Evolutionary conservation across 768 basidiomycete species (phyloP).

Genomic region (Paxillus involutus): DNA sequence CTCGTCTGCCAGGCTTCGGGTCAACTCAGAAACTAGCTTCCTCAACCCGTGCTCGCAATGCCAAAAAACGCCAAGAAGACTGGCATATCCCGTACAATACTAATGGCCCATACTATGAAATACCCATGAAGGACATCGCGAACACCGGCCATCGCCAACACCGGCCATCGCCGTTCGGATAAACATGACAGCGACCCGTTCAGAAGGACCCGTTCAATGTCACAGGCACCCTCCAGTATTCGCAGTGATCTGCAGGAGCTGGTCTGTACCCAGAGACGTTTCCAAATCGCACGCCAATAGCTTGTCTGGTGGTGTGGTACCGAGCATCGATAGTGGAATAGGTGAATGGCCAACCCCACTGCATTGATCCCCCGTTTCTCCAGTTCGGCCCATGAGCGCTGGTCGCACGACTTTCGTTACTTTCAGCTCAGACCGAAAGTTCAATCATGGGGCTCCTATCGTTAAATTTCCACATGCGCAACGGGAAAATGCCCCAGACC

Average conservation of each 20-base stretch:
- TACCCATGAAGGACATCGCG: too few species aligned
- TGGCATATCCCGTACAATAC: conserved; percentile 70
- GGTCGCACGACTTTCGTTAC: too few species aligned
- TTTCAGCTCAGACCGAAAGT: conserved; percentile 20
- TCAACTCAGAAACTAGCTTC: conserved; percentile 15
- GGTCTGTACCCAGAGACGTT: background rate
- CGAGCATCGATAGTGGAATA: conserved; percentile 55
- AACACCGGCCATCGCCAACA: conserved; percentile 30
- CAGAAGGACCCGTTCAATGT: conserved; percentile 30
- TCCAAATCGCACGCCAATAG: conserved; percentile 34
- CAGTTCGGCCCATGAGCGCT: too few species aligned
- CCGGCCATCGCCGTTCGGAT: too few species aligned
- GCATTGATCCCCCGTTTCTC: too few species aligned
- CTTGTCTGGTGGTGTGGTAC: conserved; percentile 28
- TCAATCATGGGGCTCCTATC: conserved; percentile 19
- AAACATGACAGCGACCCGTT: too few species aligned
- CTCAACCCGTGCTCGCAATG: conserved; percentile 12
- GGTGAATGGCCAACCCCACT: conserved; percentile 57
- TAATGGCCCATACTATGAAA: too few species aligned
- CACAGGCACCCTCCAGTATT: conserved; percentile 13
- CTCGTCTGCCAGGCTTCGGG: too few species aligned
- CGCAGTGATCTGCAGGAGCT: background rate
- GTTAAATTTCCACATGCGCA: conserved; percentile 12
- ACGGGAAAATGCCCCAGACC: conserved; percentile 1
- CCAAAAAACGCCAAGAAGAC: conserved; percentile 38